Conservation (phyloP, 768 basidiomycete genomes). For the Neoboletus magnificus region DNA sequence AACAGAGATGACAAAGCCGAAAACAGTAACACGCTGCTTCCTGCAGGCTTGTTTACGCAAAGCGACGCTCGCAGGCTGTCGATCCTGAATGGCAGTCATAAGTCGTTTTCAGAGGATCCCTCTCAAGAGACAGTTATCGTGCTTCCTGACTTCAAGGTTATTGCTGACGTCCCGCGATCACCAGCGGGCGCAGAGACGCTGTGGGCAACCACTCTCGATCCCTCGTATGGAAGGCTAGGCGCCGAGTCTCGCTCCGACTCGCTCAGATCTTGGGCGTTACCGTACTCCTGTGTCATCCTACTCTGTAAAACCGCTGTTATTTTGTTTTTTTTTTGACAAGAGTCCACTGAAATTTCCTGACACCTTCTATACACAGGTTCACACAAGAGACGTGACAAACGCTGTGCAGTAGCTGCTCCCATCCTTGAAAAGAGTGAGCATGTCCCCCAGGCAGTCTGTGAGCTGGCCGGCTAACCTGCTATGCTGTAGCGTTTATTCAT, state of each 20-base stretch:
- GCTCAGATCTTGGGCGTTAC: slow-evolving; percentile 74
- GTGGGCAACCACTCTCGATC: slow-evolving; percentile 62
- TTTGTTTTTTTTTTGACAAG: not conserved
- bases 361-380: slow-evolving; percentile 55
- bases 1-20: not conserved
- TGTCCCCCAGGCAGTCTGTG: slow-evolving; percentile 11
- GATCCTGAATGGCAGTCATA: slow-evolving; percentile 82
- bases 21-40: slow-evolving; percentile 10
- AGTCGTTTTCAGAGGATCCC: slow-evolving; percentile 56
- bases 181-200: slow-evolving; percentile 64
- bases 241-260: slow-evolving; percentile 40
- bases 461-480: slow-evolving; percentile 2
- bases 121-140: slow-evolving; percentile 78
- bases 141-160: slow-evolving; percentile 88
- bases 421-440: slow-evolving; percentile 70
- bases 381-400: slow-evolving; percentile 89
- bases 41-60: slow-evolving; percentile 56
- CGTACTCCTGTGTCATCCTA: slow-evolving; percentile 87
- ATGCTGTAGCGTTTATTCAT: slow-evolving; percentile 52
- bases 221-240: slow-evolving; percentile 49
- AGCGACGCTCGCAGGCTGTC: slow-evolving; percentile 56
- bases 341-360: not conserved
- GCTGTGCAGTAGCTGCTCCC: slow-evolving; percentile 85
- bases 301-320: slow-evolving; percentile 58
- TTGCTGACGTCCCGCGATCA: slow-evolving; percentile 67